Evolutionary conservation across 1,284 basidiomycete genomes (phyloP).

Genomic region (Cryptococcus jaspeensis): DNA sequence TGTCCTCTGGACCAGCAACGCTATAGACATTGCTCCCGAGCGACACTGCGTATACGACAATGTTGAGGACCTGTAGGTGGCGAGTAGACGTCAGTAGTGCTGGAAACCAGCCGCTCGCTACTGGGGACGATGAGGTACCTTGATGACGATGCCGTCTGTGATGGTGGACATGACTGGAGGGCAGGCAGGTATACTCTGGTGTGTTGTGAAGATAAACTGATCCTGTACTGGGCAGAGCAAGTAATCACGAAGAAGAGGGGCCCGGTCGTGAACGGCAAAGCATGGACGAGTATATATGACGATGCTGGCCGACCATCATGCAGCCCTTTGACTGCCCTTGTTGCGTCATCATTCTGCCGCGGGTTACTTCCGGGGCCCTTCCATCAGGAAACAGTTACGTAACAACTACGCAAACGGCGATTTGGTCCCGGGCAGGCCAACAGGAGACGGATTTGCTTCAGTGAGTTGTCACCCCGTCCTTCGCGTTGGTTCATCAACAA

Average conservation of each 20-base stretch:
- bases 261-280: too few species aligned
- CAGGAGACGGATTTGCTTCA: too few species aligned
- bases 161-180: conserved; percentile 30
- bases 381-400: too few species aligned
- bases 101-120: not conserved
- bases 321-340: too few species aligned
- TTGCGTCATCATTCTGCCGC: too few species aligned
- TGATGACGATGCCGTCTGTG: conserved; percentile 72
- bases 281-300: too few species aligned
- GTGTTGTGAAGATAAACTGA: not conserved
- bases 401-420: too few species aligned
- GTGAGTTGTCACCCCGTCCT: too few species aligned
- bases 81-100: not conserved
- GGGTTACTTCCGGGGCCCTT: too few species aligned
- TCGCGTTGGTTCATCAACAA: too few species aligned
- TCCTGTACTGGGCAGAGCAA: conserved; percentile 8
- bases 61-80: conserved; percentile 62
- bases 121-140: conserved; percentile 55
- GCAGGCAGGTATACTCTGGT: not conserved
- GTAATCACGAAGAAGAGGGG: not conserved
- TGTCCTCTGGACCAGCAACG: conserved; percentile 67
- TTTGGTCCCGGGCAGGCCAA: too few species aligned
- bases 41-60: conserved; percentile 66
- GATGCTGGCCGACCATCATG: too few species aligned
- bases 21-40: conserved; percentile 74